phyloP scores from a whole-genome alignment of 2,329 filamentous ascomycete genomes.

The Fusarium poae region DNA sequence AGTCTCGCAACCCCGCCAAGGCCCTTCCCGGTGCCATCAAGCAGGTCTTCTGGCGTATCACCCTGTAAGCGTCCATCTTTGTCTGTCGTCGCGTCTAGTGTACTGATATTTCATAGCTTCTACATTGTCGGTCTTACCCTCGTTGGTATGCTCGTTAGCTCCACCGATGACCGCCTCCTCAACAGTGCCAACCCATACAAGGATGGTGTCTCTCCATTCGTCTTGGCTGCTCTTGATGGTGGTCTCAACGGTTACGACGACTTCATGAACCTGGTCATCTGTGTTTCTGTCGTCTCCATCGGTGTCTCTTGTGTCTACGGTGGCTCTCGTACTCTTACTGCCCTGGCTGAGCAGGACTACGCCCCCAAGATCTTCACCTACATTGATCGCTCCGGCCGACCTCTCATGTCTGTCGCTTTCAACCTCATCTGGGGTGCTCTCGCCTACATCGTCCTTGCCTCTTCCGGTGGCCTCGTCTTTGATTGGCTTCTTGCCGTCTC shows the following conservation, averaged over 20 bases:
- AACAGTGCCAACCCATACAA: constrained; percentile 45
- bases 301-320: constrained; percentile 68
- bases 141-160: constrained; percentile 61
- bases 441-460: constrained; percentile 61
- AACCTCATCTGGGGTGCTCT: constrained; percentile 63
- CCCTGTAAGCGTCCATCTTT: constrained; percentile 47
- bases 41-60: constrained; percentile 72
- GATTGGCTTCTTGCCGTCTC: constrained; percentile 75
- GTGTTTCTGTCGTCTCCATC: constrained; percentile 67
- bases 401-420: constrained; percentile 60
- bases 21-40: constrained; percentile 83
- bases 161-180: constrained; percentile 60
- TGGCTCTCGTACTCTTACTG: constrained; percentile 67
- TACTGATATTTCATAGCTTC: constrained; percentile 50
- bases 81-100: background rate
- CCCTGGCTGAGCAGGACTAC: constrained; percentile 68
- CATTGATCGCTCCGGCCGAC: constrained; percentile 66
- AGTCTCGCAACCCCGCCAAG: constrained; percentile 75
- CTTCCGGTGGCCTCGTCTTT: constrained; percentile 66
- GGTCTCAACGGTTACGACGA: constrained; percentile 61
- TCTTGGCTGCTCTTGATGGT: constrained; percentile 63
- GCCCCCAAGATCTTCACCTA: constrained; percentile 67
- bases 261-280: constrained; percentile 68
- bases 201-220: constrained; percentile 63
- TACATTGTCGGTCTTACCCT: constrained; percentile 65